Base-by-base conservation (phyloP, 2,329 filamentous ascomycete species). In the Phialophora tarda region DNA sequence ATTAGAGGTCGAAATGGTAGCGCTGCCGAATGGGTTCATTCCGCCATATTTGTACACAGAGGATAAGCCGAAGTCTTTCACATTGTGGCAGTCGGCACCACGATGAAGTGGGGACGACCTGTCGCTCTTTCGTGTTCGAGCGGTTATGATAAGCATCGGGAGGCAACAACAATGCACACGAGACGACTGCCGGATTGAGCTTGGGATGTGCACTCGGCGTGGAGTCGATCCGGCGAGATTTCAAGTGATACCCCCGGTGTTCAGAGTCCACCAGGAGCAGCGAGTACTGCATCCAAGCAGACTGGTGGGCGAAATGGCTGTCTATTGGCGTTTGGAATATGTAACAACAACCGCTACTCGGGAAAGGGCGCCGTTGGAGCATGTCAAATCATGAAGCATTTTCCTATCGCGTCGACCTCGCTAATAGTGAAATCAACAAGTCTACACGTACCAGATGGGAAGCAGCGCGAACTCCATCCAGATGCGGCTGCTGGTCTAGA, bases 31-130 rank as follows among this genome's bases (percentile, higher is more conserved):
- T 30, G 71, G 71, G 5, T 73, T 70, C 47, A 73, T 73, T 28
- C 71, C 71, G n/a, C 71, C 71, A n/a, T 73, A 73, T 56, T 56
- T 73, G 44, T 70, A 66, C 61, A 62, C 64, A 28, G 71, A 73
- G 59, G 70, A 73, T 12, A 67, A 67, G 55, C 71, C 71, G 17
- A 69, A 12, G 48, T 54, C 23, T 21, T 66, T 58, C 47, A 64
- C 54, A 14, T 44, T 72, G 12, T 73, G 71, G 71, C 63, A 71
- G 54, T 69, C 66, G 6, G 62, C 47, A 44, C 65, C 53, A 34
- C 53, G 41, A 50, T 59, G 55, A 59, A 28, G 10, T 34, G 21
- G 34, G 12, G 14, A n/a, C 5, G 38, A n/a, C 14, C 6, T 1
- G 2, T 32, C 6, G 12, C 11, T 50, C 1, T 4, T 10, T 26